These are phyloP conservation scores for Monotropa hypopitys DNA, from an alignment of 179 eudicot species.

Conservation along the genomic window DNA sequence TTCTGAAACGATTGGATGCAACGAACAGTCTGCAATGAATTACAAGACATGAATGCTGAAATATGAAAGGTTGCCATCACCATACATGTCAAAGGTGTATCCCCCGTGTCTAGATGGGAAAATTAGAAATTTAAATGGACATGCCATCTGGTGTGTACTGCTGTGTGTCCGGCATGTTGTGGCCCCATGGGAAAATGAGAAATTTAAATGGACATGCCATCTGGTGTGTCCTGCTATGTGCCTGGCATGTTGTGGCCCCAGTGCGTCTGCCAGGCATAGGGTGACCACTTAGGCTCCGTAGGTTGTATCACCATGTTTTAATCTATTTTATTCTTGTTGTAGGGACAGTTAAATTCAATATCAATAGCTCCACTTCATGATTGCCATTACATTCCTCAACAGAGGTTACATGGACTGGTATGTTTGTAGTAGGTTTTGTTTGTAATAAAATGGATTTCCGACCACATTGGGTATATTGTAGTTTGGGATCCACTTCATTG, in stretches of 20 bases:
- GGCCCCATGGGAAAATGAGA: too few species aligned
- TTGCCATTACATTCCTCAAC: slow-evolving; percentile 7
- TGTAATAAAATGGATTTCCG: background rate
- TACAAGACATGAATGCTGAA: too few species aligned
- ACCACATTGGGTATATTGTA: background rate
- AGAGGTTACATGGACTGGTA: slow-evolving; percentile 15
- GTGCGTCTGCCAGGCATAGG: background rate
- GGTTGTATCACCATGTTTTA: background rate
- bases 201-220: background rate
- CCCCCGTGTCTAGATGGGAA: background rate
- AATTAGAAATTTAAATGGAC: background rate
- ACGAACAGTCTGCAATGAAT: too few species aligned
- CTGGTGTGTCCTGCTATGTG: background rate
- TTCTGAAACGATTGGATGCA: too few species aligned
- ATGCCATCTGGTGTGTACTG: background rate
- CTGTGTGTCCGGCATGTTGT: background rate
- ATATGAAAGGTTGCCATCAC: too few species aligned
- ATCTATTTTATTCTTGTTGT: background rate
- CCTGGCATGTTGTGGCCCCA: background rate
- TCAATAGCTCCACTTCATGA: slow-evolving; percentile 13
- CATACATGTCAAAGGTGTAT: background rate
- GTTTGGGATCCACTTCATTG: background rate
- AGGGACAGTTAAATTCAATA: slow-evolving; percentile 15
- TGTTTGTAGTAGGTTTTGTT: background rate
- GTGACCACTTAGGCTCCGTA: background rate